Conservation (phyloP, 164 flowering plant genomes). For the Akebia trifoliata region DNA sequence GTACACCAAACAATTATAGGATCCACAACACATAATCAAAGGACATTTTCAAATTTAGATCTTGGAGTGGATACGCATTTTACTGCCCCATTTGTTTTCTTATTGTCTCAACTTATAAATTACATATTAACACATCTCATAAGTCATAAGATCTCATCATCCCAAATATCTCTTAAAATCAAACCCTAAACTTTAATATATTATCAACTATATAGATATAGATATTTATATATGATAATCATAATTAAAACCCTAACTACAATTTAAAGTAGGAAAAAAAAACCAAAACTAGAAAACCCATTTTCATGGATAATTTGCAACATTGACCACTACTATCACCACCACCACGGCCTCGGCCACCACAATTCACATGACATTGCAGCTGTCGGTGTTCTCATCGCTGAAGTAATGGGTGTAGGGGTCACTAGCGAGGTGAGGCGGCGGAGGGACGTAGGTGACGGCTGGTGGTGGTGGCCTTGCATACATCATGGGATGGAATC, state of each 20-base stretch:
- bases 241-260: conserved; percentile 7
- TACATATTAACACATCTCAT: not conserved
- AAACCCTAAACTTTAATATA: too few relatives aligned
- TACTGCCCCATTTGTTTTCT: too few relatives aligned
- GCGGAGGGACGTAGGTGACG: conserved; percentile 54
- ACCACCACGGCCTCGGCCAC: not conserved
- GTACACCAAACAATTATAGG: too few relatives aligned
- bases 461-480: conserved; percentile 80
- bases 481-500: conserved; percentile 89
- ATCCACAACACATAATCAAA: too few relatives aligned
- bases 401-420: conserved; percentile 57
- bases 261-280: not conserved
- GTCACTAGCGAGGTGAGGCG: conserved; percentile 19
- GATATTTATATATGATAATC: not conserved
- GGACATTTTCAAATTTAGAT: too few relatives aligned
- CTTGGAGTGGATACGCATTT: too few relatives aligned
- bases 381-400: conserved; percentile 88
- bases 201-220: too few relatives aligned
- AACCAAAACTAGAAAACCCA: conserved; percentile 6
- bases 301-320: conserved; percentile 5
- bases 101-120: not conserved
- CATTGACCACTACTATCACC: not conserved
- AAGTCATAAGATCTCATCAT: not conserved
- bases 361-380: conserved; percentile 68
- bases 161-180: too few relatives aligned